Base-by-base conservation (phyloP, 208 protist genomes). In the Phytomonas sp. region DNA sequence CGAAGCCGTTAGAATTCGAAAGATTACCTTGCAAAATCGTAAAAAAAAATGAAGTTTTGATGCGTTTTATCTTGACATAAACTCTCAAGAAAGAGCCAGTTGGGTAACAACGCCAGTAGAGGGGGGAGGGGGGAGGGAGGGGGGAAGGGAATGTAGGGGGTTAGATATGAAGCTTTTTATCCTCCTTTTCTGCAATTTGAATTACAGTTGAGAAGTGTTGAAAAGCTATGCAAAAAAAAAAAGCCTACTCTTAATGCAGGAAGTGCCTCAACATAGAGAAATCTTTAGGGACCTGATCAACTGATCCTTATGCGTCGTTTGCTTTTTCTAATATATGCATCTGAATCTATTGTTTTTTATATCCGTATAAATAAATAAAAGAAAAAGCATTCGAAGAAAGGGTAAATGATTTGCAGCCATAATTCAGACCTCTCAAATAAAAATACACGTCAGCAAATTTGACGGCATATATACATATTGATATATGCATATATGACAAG, bases 381-480 rank as follows among this genome's bases (percentile, higher is more conserved):
- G 14, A 75, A 75, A 78, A 66, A 49, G 70, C 66, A 68, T 67
- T 4, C 7, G 52, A 63, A 69, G 33, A 40, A 45, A 23, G 40
- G 30, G 19, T 7, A 59, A 64, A 33, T 56, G 32, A 69, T 4
- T n/a, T 32, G 40, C 19, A 56, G 42, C 40, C 14, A 49, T 19
- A 19, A 49, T 49, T 19, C 40, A 49, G 40, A 49, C 40, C 19
- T 49, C 12, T 23, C 14, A 4, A n/a, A 16, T 19, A 10, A 49
- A 49, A 10, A 49, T 49, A 16, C 40, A 49, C 6, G 12, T 19
- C 40, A 49, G 49, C 36, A 33, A 34, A 31, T 10, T 60, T 60
- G 14, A 42, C 36, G 0, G 14, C 0, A 2, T n/a, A 64, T 29
- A 34, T 65, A 76, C 31, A 40, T 19, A 66, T 31, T 2, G 3